Conservation (phyloP, 495 filamentous ascomycete genomes). For the Tetracladium setigerum region DNA sequence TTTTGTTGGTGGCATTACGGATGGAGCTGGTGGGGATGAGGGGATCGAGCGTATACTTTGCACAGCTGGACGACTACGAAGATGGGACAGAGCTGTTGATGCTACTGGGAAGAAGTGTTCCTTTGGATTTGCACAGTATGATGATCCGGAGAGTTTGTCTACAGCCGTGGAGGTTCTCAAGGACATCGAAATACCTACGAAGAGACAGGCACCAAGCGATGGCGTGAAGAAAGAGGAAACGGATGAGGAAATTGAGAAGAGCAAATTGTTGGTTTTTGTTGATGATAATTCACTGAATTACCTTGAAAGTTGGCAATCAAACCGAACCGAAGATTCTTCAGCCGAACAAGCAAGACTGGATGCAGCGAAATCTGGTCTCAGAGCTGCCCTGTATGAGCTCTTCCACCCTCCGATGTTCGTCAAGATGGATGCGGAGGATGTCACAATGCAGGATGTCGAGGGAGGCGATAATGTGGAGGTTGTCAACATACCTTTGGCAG, state of each 20-base stretch:
- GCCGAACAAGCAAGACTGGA: conserved; percentile 61
- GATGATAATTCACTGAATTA: conserved; percentile 75
- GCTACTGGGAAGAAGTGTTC: conserved; percentile 76
- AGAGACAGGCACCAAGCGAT: conserved; percentile 52
- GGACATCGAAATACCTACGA: conserved; percentile 78
- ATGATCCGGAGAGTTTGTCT: conserved; percentile 82
- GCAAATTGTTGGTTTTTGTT: conserved; percentile 65
- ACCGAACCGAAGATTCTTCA: conserved; percentile 54
- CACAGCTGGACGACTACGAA: conserved; percentile 67
- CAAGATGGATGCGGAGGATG: conserved; percentile 46
- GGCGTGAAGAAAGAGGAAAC: conserved; percentile 32
- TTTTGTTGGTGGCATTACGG: conserved; percentile 80
- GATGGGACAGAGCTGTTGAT: conserved; percentile 79
- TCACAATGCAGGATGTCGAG: conserved; percentile 59
- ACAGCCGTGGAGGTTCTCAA: conserved; percentile 80
- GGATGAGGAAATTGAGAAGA: conserved; percentile 58
- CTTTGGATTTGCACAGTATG: conserved; percentile 97
- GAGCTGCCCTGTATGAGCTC: conserved; percentile 59
- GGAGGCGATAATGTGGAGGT: conserved; percentile 65
- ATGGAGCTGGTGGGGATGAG: conserved; percentile 68
- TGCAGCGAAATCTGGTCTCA: conserved; percentile 53
- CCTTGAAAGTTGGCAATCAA: conserved; percentile 68
- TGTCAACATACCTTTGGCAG: conserved; percentile 81
- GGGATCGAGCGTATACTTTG: conserved; percentile 75
- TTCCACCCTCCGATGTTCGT: conserved; percentile 57